Base-by-base conservation (phyloP, 1,139 yeast genomes). In the Candida neerlandica region DNA sequence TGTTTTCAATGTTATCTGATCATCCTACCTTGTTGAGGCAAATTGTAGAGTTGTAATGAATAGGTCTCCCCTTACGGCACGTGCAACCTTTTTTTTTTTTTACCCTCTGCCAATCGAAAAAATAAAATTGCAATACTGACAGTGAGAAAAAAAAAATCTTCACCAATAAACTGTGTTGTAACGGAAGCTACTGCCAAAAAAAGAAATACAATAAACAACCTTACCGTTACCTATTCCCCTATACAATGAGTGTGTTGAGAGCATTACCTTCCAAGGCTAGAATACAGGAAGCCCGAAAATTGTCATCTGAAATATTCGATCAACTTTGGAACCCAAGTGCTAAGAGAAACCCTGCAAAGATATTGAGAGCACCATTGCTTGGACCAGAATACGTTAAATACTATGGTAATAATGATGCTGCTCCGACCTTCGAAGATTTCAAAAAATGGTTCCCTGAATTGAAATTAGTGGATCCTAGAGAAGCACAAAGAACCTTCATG, bases 331-430 rank as follows among this genome's bases (percentile, higher is more conserved):
- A 91, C 67, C 97, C 97, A 21, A 71, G 76, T 2, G 73, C 78
- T 41, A 70, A 73, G 48, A 81, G 96, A 63, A 89, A 89, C 29
- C 97, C 97, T 34, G 73, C 91, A 45, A 86, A 87, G 64, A 82
- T 89, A 34, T 77, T 91, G 55, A 77, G 86, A 45, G 81, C 84
- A 44, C 86, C 89, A 37, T 78, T 91, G 54, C 83, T 81, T 62
- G 98, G 98, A 32, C 89, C 89, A 29, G 74, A 82, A 37, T 67
- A 89, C 44, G 83, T 84, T 46, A 73, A 80, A 54, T 91, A 90
- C 66, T 91, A 91, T 65, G 96, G 96, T 45, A 82, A 81, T 46
- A 85, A 89, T 55, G 84, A 81, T 56, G 54, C 69, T 11, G 78
- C 85, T 63, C 84, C 89, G 43, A 85, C 82, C 37, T 84, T 81